Base-by-base conservation (phyloP, 208 protist species). In the Trypanosomatidae sp. region DNA sequence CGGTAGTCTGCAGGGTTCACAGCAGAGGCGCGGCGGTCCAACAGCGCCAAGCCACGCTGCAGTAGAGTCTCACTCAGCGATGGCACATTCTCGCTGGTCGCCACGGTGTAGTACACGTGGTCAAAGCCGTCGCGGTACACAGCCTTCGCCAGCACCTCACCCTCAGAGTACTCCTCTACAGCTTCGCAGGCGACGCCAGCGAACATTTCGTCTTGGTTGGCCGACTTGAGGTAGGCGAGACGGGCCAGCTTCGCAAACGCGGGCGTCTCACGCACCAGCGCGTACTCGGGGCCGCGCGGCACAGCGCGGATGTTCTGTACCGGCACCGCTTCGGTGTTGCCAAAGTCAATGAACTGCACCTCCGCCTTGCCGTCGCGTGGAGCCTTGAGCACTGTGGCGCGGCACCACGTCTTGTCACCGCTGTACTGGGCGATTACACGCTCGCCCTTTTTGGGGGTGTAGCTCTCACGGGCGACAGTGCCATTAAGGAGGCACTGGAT, bases 331-430 rank as follows among this genome's bases (percentile, higher is more conserved):
- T 86, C 82, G 17, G 71, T 82, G 71, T 93, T 97, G 70, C 94
- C 94, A 87, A 91, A 96, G 74, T 97, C 94, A 30, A 96, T 84
- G 77, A 89, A 97, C 58, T 90, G 85, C 66, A 97, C 90, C 59
- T 91, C 85, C 2, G 78, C 79, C 44, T 73, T 75, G 19, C 56
- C 58, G 41, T 85, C 80, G 22, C 71, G 71, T 62, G 87, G 84
- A 13, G 82, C 78, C 53, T 84, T 69, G 17, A 91, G 60, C 15
- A 95, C 86, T 77, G 87, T 85, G 2, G 85, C 93, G 39, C 93
- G 85, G 76, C 87, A 90, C 93, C 93, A 97, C 70, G 80, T 76
- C 62, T 93, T 91, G 66, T 97, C 93, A 1, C 71, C 81, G 12
- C 73, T 79, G 82, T 94, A 96, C 67, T 88, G 83, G 33, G 88